Conservation (phyloP, 2,329 filamentous ascomycete genomes). For the Colletotrichum falcatum region DNA sequence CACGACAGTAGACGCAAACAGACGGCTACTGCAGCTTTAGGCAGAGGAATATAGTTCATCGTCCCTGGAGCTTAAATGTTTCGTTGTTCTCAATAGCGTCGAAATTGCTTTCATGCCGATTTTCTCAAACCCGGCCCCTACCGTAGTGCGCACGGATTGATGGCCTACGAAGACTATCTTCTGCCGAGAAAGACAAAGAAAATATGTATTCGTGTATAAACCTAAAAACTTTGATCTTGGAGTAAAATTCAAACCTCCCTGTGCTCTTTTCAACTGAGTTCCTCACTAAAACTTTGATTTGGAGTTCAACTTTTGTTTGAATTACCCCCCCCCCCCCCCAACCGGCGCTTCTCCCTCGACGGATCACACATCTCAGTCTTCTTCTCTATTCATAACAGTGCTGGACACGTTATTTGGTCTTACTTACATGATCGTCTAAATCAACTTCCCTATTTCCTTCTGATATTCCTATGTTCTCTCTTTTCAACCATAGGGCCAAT, state of each 20-base stretch:
- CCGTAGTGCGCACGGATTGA: constrained; percentile 2
- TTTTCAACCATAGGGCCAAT: constrained; percentile 45
- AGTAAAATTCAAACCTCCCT: constrained; percentile 27
- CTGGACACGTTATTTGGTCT: constrained; percentile 30
- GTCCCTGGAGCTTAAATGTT: constrained; percentile 14
- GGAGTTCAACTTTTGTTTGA: constrained; percentile 9
- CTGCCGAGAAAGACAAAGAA: neutral
- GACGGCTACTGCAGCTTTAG: neutral
- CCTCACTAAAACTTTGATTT: constrained; percentile 26
- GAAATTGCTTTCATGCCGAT: neutral
- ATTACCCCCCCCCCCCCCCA: neutral
- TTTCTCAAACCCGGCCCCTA: neutral
- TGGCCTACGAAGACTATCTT: constrained; percentile 14
- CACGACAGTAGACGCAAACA: neutral
- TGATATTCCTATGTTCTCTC: constrained; percentile 42
- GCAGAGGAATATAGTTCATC: neutral
- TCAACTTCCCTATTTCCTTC: constrained; percentile 39
- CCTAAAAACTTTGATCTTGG: neutral
- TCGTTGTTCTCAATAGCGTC: constrained; percentile 6
- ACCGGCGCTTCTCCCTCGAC: constrained; percentile 11
- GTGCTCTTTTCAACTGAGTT: constrained; percentile 28
- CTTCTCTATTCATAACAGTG: constrained; percentile 27
- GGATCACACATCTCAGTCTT: constrained; percentile 16
- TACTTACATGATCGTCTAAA: constrained; percentile 25
- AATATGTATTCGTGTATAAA: constrained; percentile 11